These are phyloP conservation scores for Leccinum uliginosum DNA, from an alignment of 768 basidiomycete species.

Conservation along the genomic window DNA sequence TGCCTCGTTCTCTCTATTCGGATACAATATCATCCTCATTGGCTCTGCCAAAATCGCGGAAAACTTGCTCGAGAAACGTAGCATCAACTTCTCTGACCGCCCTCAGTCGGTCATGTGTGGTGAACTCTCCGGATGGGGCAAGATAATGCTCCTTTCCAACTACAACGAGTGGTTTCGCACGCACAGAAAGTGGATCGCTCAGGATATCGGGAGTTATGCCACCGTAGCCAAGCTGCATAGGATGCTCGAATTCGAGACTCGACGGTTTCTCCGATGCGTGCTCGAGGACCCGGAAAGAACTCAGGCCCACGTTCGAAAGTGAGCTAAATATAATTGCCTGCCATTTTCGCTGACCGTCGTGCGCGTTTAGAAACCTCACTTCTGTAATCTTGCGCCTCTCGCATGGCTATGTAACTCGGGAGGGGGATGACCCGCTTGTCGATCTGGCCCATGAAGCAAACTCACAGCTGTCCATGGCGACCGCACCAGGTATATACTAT, in stretches of 20 bases:
- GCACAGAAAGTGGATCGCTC: conserved; percentile 18
- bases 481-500: not conserved
- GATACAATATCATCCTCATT: conserved; percentile 38
- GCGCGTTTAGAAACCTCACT: conserved; percentile 2
- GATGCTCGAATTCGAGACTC: conserved; percentile 19
- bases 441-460: conserved; percentile 25
- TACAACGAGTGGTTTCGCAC: conserved; percentile 12
- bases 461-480: conserved; percentile 16
- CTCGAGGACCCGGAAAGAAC: conserved; percentile 6
- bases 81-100: conserved; percentile 37
- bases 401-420: conserved; percentile 37
- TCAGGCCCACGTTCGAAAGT: not conserved
- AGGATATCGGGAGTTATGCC: conserved; percentile 12
- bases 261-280: conserved; percentile 7
- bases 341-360: not conserved
- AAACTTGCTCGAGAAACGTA: conserved; percentile 45
- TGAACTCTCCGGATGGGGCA: conserved; percentile 20
- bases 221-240: conserved; percentile 8
- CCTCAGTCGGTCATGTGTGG: conserved; percentile 19
- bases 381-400: conserved; percentile 33
- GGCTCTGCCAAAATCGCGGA: conserved; percentile 38
- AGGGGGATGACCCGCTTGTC: conserved; percentile 36
- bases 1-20: conserved; percentile 8
- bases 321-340: not conserved
- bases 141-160: conserved; percentile 15